A percentile compares a stretch with the other conserved stretches of the same genome.
Conservation (phyloP, 106 monocot species). For the Dactylorhiza incarnata region DNA sequence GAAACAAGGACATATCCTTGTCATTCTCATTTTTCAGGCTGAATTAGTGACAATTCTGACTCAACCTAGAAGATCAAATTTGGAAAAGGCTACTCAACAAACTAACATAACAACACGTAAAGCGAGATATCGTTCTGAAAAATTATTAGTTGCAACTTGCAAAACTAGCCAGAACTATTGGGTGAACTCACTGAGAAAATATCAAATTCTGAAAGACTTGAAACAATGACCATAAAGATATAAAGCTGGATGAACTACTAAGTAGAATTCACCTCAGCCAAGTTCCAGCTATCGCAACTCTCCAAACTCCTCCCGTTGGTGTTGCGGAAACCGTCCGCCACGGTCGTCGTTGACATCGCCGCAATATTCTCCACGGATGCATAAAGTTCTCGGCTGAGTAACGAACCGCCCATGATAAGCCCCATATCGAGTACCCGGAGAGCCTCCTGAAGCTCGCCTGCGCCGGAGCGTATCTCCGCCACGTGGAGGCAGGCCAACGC, state of each 20-base stretch:
- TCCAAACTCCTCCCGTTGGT: neutral
- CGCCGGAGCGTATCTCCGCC: constrained; percentile 3
- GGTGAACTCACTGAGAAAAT: neutral
- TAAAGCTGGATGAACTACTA: neutral
- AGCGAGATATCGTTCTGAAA: neutral
- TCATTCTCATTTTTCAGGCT: neutral
- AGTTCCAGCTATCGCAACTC: neutral
- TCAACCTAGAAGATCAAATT: neutral
- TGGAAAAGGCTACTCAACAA: neutral
- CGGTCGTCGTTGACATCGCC: neutral
- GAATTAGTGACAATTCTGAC: neutral
- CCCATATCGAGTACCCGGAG: constrained; percentile 25
- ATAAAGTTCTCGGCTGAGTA: constrained; percentile 15
- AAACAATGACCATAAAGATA: neutral
- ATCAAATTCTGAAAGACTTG: neutral
- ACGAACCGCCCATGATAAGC: constrained; percentile 20
- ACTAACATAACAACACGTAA: neutral
- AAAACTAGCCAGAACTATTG: neutral
- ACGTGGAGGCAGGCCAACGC: constrained; percentile 21
- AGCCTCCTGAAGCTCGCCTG: constrained; percentile 15
- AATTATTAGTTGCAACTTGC: no score
- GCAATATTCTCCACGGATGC: neutral
- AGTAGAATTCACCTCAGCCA: constrained; percentile 8
- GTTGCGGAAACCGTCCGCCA: neutral
- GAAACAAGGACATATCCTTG: neutral